These are phyloP conservation scores for Coniophora puteana DNA, from an alignment of 1,284 basidiomycete species.

Conservation along the genomic window DNA sequence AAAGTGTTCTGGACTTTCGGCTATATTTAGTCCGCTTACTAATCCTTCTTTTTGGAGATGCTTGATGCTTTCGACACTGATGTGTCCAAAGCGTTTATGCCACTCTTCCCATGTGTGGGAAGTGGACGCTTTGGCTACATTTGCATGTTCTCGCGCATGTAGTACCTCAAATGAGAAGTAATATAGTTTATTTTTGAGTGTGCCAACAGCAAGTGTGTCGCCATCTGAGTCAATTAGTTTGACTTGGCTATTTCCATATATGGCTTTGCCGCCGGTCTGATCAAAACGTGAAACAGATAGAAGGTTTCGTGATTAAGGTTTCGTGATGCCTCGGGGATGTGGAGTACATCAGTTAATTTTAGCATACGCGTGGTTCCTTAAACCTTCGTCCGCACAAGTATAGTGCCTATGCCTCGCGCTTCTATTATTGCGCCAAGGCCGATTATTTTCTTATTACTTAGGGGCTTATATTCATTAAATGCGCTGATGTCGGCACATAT, in stretches of 20 bases:
- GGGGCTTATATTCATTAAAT: no score
- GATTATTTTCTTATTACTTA: no score
- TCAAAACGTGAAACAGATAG: not conserved
- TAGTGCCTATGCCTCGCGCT: no score
- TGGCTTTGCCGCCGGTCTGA: not conserved
- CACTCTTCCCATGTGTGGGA: not conserved
- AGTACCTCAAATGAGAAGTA: no score
- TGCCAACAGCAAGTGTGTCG: not conserved
- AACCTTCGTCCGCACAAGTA: no score
- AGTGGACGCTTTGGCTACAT: not conserved
- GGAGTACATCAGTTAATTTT: not conserved
- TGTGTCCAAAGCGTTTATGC: slow-evolving; percentile 10
- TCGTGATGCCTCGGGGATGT: not conserved
- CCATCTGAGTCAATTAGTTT: not conserved
- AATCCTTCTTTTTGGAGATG: slow-evolving; percentile 8
- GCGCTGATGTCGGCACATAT: no score
- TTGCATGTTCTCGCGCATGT: no score
- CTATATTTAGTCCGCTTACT: slow-evolving; percentile 7
- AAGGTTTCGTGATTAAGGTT: no score
- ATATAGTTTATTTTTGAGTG: not conserved
- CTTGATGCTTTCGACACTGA: slow-evolving; percentile 5
- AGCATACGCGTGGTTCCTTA: no score
- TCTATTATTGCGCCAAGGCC: no score
- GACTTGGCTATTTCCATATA: not conserved
- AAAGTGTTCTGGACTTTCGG: not conserved